A percentile compares a stretch with the other conserved stretches of the same genome.
Conservation (phyloP, 2,329 filamentous ascomycete species). For the Colletotrichum abscissum region DNA sequence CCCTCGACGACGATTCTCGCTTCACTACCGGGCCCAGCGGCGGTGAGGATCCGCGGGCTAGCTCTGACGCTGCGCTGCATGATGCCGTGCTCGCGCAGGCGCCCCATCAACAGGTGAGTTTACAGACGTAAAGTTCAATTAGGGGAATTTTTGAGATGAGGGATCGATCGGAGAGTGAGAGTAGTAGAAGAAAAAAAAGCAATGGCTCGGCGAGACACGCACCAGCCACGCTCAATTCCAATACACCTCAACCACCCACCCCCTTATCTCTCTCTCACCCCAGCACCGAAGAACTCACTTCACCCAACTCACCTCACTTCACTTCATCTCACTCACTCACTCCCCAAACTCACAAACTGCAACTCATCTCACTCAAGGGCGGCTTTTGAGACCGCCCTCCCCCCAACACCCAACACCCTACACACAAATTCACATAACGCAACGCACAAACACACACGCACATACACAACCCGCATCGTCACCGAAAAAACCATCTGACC, state of each 20-base stretch:
- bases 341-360: not conserved
- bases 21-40: constrained; percentile 27
- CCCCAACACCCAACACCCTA: not conserved
- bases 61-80: constrained; percentile 22
- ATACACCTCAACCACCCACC: not conserved
- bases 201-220: not conserved
- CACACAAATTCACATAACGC: not conserved
- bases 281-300: not conserved
- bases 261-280: not conserved
- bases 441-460: not conserved
- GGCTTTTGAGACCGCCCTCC: not conserved
- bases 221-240: not conserved
- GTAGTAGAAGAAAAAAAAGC: not conserved
- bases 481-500: constrained; percentile 5
- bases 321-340: not conserved
- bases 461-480: not conserved
- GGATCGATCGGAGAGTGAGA: not conserved
- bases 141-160: not conserved
- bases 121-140: not conserved
- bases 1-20: constrained; percentile 33
- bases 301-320: not conserved
- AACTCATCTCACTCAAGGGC: not conserved
- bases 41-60: constrained; percentile 15
- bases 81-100: constrained; percentile 34
- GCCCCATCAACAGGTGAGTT: constrained; percentile 28